phyloP scores from a whole-genome alignment of 306 rosid species.

The Fagus crenata region DNA sequence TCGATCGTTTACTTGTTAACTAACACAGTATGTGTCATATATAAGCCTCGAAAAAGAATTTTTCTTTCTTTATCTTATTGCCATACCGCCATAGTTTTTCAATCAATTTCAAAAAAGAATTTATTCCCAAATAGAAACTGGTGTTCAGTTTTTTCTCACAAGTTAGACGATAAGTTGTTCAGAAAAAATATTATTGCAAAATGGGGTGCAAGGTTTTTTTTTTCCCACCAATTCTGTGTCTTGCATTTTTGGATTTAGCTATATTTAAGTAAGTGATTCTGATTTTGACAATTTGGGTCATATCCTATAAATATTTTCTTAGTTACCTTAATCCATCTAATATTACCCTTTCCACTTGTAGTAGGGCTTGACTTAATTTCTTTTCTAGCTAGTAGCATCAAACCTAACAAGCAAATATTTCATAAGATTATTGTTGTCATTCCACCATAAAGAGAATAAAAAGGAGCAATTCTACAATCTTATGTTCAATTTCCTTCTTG shows the following conservation, averaged over 20 bases:
- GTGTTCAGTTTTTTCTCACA: too few relatives aligned
- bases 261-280: background rate
- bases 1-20: too few relatives aligned
- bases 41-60: too few relatives aligned
- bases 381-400: constrained; percentile 26
- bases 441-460: constrained; percentile 17
- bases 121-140: too few relatives aligned
- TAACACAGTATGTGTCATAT: too few relatives aligned
- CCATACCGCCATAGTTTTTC: too few relatives aligned
- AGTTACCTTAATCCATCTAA: background rate
- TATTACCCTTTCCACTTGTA: background rate
- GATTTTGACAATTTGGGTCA: background rate
- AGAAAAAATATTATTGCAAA: background rate
- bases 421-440: constrained; percentile 26
- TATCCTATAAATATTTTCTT: background rate
- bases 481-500: constrained; percentile 24
- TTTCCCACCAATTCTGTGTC: background rate
- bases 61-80: too few relatives aligned
- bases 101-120: too few relatives aligned
- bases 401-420: constrained; percentile 29
- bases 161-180: too few relatives aligned
- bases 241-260: background rate
- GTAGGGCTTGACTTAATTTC: constrained; percentile 27
- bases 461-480: background rate
- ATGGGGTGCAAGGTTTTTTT: too few relatives aligned